Evolutionary conservation across 768 basidiomycete species (phyloP).

Genomic region (Amanita molliuscula): DNA sequence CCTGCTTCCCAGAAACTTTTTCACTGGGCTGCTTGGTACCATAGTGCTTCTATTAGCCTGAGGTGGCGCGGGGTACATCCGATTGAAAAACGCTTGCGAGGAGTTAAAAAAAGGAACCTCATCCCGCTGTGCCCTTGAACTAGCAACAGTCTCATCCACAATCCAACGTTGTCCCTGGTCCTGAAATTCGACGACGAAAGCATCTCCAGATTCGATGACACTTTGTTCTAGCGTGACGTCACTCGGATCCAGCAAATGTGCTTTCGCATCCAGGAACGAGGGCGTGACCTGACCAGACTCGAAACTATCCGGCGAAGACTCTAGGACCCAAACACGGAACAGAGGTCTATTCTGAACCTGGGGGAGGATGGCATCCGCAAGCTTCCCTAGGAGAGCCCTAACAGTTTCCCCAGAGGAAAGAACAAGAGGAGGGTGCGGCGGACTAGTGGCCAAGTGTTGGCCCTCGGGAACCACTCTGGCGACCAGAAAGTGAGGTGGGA

Average conservation of each 20-base stretch:
- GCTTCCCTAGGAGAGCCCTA: conserved; percentile 25
- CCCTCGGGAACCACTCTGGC: conserved; percentile 31
- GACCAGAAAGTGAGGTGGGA: conserved; percentile 55
- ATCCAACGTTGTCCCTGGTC: conserved; percentile 22
- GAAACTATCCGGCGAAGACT: conserved; percentile 25
- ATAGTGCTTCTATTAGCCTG: conserved; percentile 11
- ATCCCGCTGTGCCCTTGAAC: conserved; percentile 11
- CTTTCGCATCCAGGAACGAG: conserved; percentile 19
- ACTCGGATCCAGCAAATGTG: conserved; percentile 34
- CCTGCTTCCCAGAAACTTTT: conserved; percentile 12
- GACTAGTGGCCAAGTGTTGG: conserved; percentile 7
- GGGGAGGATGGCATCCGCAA: conserved; percentile 27
- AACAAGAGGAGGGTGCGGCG: conserved; percentile 25
- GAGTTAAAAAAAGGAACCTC: conserved; percentile 37
- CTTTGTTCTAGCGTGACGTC: conserved; percentile 48
- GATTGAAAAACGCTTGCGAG: conserved; percentile 46
- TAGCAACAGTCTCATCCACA: conserved; percentile 42
- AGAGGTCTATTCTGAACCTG: conserved; percentile 21
- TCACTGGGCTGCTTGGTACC: conserved; percentile 12
- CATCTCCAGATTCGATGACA: conserved; percentile 49
- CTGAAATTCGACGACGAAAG: conserved; percentile 65
- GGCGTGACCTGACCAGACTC: conserved; percentile 20
- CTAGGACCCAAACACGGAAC: conserved; percentile 58
- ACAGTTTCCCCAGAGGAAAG: conserved; percentile 46
- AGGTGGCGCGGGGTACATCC: conserved; percentile 19